A percentile compares a stretch with the other conserved stretches of the same genome.
phyloP scores from a whole-genome alignment of 2,329 filamentous ascomycete species.

The Trichoderma harzianum region DNA sequence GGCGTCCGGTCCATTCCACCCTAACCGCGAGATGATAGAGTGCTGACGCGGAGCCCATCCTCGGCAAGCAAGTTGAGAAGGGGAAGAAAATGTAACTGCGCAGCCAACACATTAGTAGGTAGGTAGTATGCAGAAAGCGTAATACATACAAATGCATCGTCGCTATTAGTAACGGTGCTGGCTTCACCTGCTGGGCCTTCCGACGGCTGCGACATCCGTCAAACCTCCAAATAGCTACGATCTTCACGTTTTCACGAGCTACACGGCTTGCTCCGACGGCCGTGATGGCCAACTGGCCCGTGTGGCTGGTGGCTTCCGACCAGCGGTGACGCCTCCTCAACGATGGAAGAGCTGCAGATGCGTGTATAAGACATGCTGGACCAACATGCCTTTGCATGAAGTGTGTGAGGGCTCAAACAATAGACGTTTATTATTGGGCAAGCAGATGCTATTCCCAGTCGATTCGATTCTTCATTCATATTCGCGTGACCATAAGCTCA shows the following conservation, averaged over 20 bases:
- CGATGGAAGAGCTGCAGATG: neutral
- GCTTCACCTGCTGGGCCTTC: neutral
- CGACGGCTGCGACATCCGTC: constrained; percentile 6
- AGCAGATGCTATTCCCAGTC: neutral
- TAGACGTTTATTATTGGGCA: neutral
- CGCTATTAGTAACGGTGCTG: neutral
- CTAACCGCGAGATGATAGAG: neutral
- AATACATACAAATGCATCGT: neutral
- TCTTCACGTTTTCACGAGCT: neutral
- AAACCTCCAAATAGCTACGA: neutral
- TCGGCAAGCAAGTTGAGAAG: neutral
- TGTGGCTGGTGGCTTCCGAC: neutral
- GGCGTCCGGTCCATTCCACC: too few species aligned
- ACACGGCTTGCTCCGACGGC: constrained; percentile 1
- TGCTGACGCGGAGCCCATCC: neutral
- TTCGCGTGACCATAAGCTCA: neutral
- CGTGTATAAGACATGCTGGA: neutral
- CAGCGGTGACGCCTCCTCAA: neutral
- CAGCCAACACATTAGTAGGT: neutral
- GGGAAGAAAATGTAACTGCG: neutral
- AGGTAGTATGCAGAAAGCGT: neutral
- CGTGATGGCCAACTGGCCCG: neutral
- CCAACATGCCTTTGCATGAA: neutral
- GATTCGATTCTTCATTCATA: neutral
- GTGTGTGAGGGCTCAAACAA: neutral